Conservation (phyloP, 1,284 basidiomycete genomes). For the Lentinula novae-zelandiae region DNA sequence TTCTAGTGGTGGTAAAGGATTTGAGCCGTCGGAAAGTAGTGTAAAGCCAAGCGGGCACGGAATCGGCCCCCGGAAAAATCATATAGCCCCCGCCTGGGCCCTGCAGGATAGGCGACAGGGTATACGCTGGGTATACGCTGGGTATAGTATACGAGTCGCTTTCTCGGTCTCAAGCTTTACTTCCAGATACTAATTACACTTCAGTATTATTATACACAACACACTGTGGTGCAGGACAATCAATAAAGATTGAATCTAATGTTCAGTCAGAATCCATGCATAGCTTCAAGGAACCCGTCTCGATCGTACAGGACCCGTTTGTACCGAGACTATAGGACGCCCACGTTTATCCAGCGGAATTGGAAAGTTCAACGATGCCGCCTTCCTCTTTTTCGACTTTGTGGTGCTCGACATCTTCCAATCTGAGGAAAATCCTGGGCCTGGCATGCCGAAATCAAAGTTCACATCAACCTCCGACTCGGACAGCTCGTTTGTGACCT, state of each 20-base stretch:
- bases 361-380: constrained; percentile 12
- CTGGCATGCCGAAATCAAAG: constrained; percentile 19
- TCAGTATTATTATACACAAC: too few species aligned
- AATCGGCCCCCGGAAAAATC: neutral
- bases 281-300: constrained; percentile 13
- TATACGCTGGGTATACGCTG: too few species aligned
- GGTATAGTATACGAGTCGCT: too few species aligned
- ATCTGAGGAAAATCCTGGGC: constrained; percentile 19
- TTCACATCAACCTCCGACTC: neutral
- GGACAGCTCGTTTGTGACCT: neutral
- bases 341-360: constrained; percentile 18
- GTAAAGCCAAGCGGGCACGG: neutral
- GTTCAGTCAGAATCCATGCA: neutral
- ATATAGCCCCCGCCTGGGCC: neutral
- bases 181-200: too few species aligned
- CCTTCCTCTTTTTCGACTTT: constrained; percentile 15
- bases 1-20: neutral
- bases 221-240: too few species aligned
- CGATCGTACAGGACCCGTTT: constrained; percentile 19
- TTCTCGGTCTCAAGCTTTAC: too few species aligned
- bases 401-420: constrained; percentile 16
- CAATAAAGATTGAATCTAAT: too few species aligned
- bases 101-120: neutral
- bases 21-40: neutral
- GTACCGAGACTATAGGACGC: constrained; percentile 15